A percentile compares a stretch with the other conserved stretches of the same genome.
phyloP scores from a whole-genome alignment of 2,329 filamentous ascomycete genomes.

The Mycosphaerella arachidis region DNA sequence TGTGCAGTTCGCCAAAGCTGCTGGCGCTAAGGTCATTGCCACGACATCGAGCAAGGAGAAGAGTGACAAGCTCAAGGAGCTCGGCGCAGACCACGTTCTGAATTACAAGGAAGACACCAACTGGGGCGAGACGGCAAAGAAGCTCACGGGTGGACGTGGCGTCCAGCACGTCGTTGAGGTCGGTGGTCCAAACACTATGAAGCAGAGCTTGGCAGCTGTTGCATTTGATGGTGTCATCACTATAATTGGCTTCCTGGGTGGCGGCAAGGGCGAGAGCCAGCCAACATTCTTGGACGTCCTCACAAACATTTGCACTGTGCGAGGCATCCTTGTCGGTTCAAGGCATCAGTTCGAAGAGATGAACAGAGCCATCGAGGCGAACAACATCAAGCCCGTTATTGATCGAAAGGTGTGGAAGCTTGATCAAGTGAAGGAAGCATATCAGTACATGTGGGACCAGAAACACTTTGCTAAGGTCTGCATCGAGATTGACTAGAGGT shows the following conservation, averaged over 20 bases:
- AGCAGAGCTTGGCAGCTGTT: constrained; percentile 43
- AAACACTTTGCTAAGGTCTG: constrained; percentile 45
- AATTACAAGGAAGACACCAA: constrained; percentile 52
- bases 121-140: constrained; percentile 53
- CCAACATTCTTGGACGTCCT: constrained; percentile 52
- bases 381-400: constrained; percentile 56
- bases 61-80: constrained; percentile 45
- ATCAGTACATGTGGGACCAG: constrained; percentile 39
- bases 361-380: constrained; percentile 55
- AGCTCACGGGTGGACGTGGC: constrained; percentile 51
- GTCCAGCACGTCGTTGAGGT: constrained; percentile 62
- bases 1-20: constrained; percentile 52
- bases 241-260: constrained; percentile 57
- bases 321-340: constrained; percentile 55
- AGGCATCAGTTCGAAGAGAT: constrained; percentile 56
- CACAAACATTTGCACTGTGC: constrained; percentile 50
- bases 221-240: constrained; percentile 51
- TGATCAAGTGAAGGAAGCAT: constrained; percentile 49
- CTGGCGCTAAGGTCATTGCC: constrained; percentile 53
- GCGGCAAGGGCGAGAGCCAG: constrained; percentile 42
- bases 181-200: constrained; percentile 59
- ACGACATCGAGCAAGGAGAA: constrained; percentile 53
- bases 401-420: constrained; percentile 55
- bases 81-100: constrained; percentile 54
- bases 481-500: constrained; percentile 35